Evolutionary conservation across 768 basidiomycete genomes (phyloP).

Genomic region (Galerina marginata): DNA sequence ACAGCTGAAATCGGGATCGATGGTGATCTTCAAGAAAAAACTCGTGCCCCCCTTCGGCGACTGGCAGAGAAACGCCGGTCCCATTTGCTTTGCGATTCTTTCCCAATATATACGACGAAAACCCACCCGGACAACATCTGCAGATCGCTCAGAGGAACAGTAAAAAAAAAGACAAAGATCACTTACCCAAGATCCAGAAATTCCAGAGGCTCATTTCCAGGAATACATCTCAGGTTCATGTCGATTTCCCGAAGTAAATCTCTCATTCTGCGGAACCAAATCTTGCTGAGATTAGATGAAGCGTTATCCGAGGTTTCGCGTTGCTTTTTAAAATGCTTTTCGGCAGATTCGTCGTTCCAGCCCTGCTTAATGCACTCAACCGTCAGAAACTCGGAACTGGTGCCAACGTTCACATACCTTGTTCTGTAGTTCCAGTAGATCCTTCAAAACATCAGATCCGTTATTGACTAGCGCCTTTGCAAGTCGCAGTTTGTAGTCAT

Average conservation of each 20-base stretch:
- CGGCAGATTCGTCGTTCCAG: neutral
- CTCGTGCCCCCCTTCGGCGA: constrained; percentile 12
- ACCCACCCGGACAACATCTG: neutral
- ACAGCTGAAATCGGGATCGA: neutral
- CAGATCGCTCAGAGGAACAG: neutral
- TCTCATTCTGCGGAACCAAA: neutral
- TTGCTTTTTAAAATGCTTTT: neutral
- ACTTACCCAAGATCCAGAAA: neutral
- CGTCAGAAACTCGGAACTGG: neutral
- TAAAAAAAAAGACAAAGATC: neutral
- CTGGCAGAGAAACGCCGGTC: constrained; percentile 7
- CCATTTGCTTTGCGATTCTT: constrained; percentile 4
- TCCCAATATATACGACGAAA: constrained; percentile 7
- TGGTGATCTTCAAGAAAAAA: constrained; percentile 1
- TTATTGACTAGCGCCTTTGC: neutral
- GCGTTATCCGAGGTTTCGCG: neutral
- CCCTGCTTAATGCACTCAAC: neutral
- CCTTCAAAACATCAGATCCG: neutral
- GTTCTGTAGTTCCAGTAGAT: neutral
- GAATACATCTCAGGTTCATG: neutral
- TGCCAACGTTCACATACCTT: neutral
- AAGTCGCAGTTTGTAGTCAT: neutral
- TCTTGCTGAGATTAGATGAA: neutral
- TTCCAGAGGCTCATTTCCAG: neutral
- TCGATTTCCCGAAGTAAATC: neutral